These are phyloP conservation scores for Saccharomyces hybrid DNA, from an alignment of 1,139 yeast species.

Conservation along the genomic window DNA sequence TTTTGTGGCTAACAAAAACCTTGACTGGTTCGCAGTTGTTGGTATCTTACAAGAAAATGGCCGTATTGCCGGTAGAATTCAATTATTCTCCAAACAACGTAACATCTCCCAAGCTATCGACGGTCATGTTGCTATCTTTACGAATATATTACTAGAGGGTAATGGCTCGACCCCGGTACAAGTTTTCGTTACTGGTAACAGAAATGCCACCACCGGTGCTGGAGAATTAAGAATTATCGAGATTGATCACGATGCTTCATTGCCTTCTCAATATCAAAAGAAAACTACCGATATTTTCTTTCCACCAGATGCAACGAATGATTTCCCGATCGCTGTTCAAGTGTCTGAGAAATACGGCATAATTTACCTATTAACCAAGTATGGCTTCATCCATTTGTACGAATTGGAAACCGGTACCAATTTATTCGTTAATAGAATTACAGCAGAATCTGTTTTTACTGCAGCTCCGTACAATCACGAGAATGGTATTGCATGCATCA, in stretches of 20 bases:
- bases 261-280: slow-evolving; percentile 74
- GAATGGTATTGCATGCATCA: slow-evolving; percentile 86
- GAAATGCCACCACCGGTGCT: slow-evolving; percentile 69
- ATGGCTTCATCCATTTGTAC: slow-evolving; percentile 92
- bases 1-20: slow-evolving; percentile 71
- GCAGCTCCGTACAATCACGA: slow-evolving; percentile 68
- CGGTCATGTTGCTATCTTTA: slow-evolving; percentile 94
- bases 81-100: slow-evolving; percentile 79
- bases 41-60: slow-evolving; percentile 96
- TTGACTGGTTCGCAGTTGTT: slow-evolving; percentile 90
- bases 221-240: slow-evolving; percentile 89
- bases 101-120: slow-evolving; percentile 95
- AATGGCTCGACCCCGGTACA: slow-evolving; percentile 62
- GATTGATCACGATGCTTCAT: slow-evolving; percentile 83
- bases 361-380: slow-evolving; percentile 82
- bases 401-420: slow-evolving; percentile 90
- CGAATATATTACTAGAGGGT: slow-evolving; percentile 65
- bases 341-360: slow-evolving; percentile 82
- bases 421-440: slow-evolving; percentile 91
- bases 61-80: slow-evolving; percentile 93
- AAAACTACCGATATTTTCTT: slow-evolving; percentile 88
- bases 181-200: slow-evolving; percentile 81
- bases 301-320: slow-evolving; percentile 94
- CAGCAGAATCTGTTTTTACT: slow-evolving; percentile 93
- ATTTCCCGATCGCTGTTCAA: slow-evolving; percentile 92